A percentile compares a stretch with the other conserved stretches of the same genome.
These are phyloP conservation scores for Albophoma yamanashiensis DNA, from an alignment of 2,329 filamentous ascomycete species.

Conservation along the genomic window DNA sequence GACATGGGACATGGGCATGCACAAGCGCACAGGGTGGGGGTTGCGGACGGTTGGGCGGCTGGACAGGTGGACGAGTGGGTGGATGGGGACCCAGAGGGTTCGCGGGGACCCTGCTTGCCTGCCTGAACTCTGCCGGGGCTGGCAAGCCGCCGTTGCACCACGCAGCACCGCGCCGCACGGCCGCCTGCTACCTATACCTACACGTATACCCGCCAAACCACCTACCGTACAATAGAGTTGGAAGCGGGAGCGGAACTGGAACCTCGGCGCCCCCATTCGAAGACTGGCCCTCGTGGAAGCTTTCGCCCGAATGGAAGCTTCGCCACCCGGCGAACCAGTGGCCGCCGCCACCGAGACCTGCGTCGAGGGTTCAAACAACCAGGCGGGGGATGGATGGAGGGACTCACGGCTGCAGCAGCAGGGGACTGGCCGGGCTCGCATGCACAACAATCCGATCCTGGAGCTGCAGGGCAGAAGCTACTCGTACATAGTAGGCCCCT, in stretches of 20 bases:
- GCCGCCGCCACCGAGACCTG: background rate
- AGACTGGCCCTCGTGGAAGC: background rate
- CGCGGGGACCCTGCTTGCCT: background rate
- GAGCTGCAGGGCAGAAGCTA: background rate
- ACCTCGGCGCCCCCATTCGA: background rate
- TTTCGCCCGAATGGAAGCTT: background rate
- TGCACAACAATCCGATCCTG: background rate
- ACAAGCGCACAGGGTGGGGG: background rate
- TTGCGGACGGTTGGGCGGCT: background rate
- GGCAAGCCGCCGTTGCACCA: background rate
- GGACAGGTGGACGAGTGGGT: background rate
- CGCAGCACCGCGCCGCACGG: background rate
- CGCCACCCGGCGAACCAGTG: background rate
- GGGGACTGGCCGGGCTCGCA: background rate
- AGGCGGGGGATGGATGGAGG: background rate
- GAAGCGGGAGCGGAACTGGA: background rate
- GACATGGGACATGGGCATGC: background rate
- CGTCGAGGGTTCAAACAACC: background rate
- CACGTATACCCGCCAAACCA: no score
- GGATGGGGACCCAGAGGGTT: background rate
- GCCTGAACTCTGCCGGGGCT: background rate
- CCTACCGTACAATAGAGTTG: no score
- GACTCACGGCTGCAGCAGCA: background rate
- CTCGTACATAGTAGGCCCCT: no score
- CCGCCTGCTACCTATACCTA: no score